Evolutionary conservation across 2,329 filamentous ascomycete genomes (phyloP).

Genomic region (Calonectria montana): DNA sequence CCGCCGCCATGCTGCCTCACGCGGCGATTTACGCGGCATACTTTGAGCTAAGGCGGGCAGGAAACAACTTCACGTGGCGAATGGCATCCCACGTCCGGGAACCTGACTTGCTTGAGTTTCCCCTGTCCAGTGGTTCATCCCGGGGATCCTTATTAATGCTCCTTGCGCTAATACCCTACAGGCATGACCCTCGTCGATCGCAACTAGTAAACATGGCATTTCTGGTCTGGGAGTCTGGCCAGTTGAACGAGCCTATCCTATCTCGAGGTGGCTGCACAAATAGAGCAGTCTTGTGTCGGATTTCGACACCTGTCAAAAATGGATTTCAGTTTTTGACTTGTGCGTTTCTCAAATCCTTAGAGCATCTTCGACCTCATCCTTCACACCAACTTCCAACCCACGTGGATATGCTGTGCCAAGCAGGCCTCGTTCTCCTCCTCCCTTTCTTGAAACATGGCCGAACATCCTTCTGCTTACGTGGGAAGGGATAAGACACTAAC

Average conservation of each 20-base stretch:
- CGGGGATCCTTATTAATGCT: slow-evolving; percentile 16
- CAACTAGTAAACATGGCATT: not conserved
- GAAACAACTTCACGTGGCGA: not conserved
- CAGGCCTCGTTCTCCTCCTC: not conserved
- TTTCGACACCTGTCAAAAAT: not conserved
- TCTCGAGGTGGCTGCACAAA: not conserved
- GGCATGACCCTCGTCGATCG: slow-evolving; percentile 18
- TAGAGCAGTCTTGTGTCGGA: not conserved
- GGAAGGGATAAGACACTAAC: slow-evolving; percentile 11
- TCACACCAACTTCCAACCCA: not conserved
- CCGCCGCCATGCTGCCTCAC: slow-evolving; percentile 5
- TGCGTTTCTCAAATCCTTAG: not conserved
- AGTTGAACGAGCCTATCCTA: not conserved
- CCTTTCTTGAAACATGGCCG: slow-evolving; percentile 5
- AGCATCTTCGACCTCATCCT: not conserved
- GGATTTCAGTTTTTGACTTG: not conserved
- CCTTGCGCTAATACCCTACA: slow-evolving; percentile 1
- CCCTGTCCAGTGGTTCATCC: slow-evolving; percentile 13
- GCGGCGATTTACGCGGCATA: slow-evolving; percentile 1
- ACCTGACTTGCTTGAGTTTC: slow-evolving; percentile 16
- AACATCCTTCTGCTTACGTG: slow-evolving; percentile 3
- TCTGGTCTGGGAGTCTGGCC: not conserved
- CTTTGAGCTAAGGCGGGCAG: slow-evolving; percentile 3
- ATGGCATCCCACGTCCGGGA: slow-evolving; percentile 11
- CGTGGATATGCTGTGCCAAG: slow-evolving; percentile 11